Conservation (phyloP, 257 asterid species). For the Nicotiana obtusifolia region DNA sequence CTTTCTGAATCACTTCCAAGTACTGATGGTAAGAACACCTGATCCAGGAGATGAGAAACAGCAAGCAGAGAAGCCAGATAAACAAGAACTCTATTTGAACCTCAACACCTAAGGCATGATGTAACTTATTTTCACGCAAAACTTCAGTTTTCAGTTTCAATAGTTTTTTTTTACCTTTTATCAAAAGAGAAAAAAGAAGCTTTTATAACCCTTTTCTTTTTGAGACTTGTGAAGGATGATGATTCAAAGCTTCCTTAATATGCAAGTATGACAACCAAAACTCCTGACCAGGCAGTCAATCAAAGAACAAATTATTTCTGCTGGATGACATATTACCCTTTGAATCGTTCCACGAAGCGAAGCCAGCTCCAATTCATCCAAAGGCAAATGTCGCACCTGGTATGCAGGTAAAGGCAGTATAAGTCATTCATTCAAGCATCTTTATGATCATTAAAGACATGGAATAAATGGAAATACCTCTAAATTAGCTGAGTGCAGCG, state of each 20-base stretch:
- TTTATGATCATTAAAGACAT: background rate
- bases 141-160: background rate
- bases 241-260: background rate
- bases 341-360: slow-evolving; percentile 94
- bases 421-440: background rate
- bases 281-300: background rate
- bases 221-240: background rate
- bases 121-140: background rate
- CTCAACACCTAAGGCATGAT: background rate
- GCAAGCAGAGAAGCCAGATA: background rate
- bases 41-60: background rate
- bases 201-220: background rate
- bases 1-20: slow-evolving; percentile 1
- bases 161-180: background rate
- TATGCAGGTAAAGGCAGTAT: slow-evolving; percentile 21
- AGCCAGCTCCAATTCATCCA: slow-evolving; percentile 98
- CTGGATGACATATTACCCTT: slow-evolving; percentile 48
- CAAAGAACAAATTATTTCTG: background rate
- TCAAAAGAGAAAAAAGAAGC: background rate
- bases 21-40: background rate
- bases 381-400: slow-evolving; percentile 87
- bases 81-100: background rate
- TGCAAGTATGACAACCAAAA: background rate
- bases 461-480: slow-evolving; percentile 52
- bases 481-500: slow-evolving; percentile 78